phyloP scores from a whole-genome alignment of 257 asterid genomes.

The Jacaranda copaia region DNA sequence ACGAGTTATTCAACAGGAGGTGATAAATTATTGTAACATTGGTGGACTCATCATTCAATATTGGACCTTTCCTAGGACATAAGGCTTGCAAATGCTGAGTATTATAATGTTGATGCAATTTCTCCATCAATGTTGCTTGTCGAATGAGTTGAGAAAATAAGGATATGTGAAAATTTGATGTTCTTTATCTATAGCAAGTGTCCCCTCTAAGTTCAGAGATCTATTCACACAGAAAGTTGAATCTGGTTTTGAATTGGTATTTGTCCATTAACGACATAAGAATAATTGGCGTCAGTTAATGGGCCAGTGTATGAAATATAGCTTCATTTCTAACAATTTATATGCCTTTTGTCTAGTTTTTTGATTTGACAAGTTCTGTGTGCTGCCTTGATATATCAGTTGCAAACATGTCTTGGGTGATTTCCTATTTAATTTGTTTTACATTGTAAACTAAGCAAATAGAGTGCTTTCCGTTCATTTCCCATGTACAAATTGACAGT shows the following conservation, averaged over 20 bases:
- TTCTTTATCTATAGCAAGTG: conserved; percentile 8
- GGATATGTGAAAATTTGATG: not conserved
- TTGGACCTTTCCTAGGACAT: conserved; percentile 7
- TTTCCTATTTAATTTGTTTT: conserved; percentile 1
- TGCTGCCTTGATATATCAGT: not conserved
- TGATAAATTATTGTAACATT: conserved; percentile 42
- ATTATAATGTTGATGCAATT: conserved; percentile 27
- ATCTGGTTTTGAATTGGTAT: conserved; percentile 22
- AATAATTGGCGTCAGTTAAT: conserved; percentile 13
- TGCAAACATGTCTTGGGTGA: not conserved
- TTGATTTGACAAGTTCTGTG: not conserved
- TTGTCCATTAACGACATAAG: conserved; percentile 13
- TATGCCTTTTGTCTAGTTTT: conserved; percentile 17
- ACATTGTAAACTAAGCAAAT: not conserved
- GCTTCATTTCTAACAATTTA: conserved; percentile 13
- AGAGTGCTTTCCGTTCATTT: not conserved
- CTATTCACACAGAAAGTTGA: not conserved
- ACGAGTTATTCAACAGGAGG: conserved; percentile 96
- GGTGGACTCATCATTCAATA: conserved; percentile 25
- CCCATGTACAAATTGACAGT: not conserved
- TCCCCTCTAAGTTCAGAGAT: not conserved
- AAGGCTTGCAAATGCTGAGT: conserved; percentile 10
- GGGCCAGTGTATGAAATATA: not conserved
- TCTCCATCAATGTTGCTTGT: not conserved
- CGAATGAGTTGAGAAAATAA: conserved; percentile 4